phyloP scores from a whole-genome alignment of 2,329 filamentous ascomycete genomes.

The Fusarium sp. region DNA sequence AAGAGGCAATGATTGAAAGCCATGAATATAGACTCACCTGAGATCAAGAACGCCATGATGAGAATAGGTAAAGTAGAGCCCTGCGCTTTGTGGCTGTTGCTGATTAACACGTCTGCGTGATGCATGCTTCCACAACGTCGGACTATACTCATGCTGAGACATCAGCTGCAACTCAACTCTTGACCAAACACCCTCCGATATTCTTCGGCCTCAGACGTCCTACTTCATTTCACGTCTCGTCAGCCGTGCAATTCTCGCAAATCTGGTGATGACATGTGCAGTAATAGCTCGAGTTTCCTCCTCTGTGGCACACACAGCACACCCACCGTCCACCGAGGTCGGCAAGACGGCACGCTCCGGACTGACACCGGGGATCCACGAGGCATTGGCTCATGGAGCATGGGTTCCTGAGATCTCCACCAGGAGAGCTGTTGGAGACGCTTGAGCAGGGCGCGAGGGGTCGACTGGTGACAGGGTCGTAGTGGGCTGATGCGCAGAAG shows the following conservation, averaged over 20 bases:
- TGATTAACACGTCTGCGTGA: neutral
- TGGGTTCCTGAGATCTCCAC: conserved; percentile 58
- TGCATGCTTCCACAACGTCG: conserved; percentile 31
- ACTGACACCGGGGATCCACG: conserved; percentile 61
- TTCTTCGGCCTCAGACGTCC: conserved; percentile 27
- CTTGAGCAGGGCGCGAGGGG: conserved; percentile 43
- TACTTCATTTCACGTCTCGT: conserved; percentile 15
- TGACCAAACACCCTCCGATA: conserved; percentile 25
- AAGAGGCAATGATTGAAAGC: conserved; percentile 1
- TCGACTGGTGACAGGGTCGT: conserved; percentile 50
- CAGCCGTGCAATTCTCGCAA: conserved; percentile 59
- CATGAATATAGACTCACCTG: conserved; percentile 32
- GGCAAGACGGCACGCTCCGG: conserved; percentile 64
- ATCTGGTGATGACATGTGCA: conserved; percentile 64
- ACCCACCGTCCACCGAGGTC: conserved; percentile 65
- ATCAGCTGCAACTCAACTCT: conserved; percentile 16
- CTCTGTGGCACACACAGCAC: conserved; percentile 65
- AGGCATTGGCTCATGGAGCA: conserved; percentile 64
- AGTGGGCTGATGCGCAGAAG: conserved; percentile 58
- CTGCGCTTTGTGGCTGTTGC: conserved; percentile 19
- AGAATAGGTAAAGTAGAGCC: neutral
- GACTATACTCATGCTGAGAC: conserved; percentile 30
- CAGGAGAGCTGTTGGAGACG: conserved; percentile 31
- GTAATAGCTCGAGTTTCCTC: conserved; percentile 61
- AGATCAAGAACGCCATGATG: conserved; percentile 20